Evolutionary conservation across 129 eudicot genomes (phyloP), one percentile per base, ranked within the genome.

Genomic region (Heracleum sosnowskyi): DNA sequence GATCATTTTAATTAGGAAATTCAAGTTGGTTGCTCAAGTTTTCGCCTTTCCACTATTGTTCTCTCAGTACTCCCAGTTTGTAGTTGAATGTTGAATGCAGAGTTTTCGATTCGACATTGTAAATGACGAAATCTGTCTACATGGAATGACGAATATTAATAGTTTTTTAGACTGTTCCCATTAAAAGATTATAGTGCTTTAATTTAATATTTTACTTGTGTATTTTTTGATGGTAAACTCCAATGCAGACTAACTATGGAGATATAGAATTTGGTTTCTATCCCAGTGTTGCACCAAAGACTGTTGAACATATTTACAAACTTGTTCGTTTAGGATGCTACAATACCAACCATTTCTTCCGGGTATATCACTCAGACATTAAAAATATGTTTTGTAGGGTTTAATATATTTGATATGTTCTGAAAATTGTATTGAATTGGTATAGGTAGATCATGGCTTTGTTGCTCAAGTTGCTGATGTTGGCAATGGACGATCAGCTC

Each of bases 391-490:
- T 81, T 18, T 20, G 26, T 57, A 57, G 64, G 64, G 53, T 37
- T 44, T 69, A 46, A 31, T 81, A 46, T 73, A 69, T 82, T 35
- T 69, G 70, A 37, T 79, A 69, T 15, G 47, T 62, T 73, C 64
- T 46, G 8, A 79, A 39, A 79, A 37, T 11, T 12, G 2, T 17
- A 6, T 81, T 13, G 37, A 63, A 64, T 24, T 75, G 76, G 24
- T 28, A 78, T 86, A 96, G 99, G 99, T 96, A n/a, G 99, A 96
- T 76, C 91, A 90, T 77, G 99, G 99, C 20, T 96, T 96, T 45
- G 99, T 96, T 75, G 99, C 99, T 70, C 99, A 96, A 83, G 99
- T 96, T 79, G 99, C 99, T 62, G 99, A 92, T 86, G 99, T 96
- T 75, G 82, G 41, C 70, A 80, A 90, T 74, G 99, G 99, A 40